Evolutionary conservation across 1,284 basidiomycete genomes (phyloP).

Genomic region (Irpex sp.): DNA sequence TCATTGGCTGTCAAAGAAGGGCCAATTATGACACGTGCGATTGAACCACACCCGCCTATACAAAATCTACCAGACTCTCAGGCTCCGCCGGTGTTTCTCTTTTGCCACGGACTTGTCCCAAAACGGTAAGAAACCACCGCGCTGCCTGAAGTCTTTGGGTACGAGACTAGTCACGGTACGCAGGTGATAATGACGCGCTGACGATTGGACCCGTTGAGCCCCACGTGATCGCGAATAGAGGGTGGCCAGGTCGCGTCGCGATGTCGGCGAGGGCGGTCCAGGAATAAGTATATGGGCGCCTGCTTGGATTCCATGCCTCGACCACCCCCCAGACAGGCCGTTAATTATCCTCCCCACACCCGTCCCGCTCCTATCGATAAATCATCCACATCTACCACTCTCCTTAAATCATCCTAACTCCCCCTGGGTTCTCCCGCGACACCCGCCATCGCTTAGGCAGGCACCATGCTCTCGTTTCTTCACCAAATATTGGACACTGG

Average conservation of each 20-base stretch:
- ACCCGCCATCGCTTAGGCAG: background rate
- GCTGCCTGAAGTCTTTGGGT: too few species aligned
- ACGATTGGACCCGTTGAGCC: background rate
- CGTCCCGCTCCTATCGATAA: background rate
- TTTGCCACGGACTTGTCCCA: too few species aligned
- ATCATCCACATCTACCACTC: background rate
- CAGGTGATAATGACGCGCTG: background rate
- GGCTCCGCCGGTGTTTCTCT: too few species aligned
- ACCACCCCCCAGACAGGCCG: background rate
- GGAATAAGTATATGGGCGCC: background rate
- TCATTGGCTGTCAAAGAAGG: too few species aligned
- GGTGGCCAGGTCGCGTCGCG: background rate
- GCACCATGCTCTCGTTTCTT: slow-evolving; percentile 1
- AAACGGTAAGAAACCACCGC: too few species aligned
- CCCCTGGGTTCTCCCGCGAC: background rate
- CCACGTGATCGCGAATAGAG: background rate
- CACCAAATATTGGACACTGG: background rate
- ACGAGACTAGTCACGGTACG: too few species aligned
- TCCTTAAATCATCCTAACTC: background rate
- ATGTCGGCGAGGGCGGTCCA: background rate
- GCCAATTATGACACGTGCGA: too few species aligned
- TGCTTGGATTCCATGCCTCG: slow-evolving; percentile 1
- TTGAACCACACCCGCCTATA: too few species aligned
- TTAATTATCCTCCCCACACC: background rate
- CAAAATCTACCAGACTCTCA: too few species aligned